Percentiles rank a stretch among this genome's conserved stretches.
phyloP scores from a whole-genome alignment of 73 alveolate genomes.

The Paramecium sexaurelia region DNA sequence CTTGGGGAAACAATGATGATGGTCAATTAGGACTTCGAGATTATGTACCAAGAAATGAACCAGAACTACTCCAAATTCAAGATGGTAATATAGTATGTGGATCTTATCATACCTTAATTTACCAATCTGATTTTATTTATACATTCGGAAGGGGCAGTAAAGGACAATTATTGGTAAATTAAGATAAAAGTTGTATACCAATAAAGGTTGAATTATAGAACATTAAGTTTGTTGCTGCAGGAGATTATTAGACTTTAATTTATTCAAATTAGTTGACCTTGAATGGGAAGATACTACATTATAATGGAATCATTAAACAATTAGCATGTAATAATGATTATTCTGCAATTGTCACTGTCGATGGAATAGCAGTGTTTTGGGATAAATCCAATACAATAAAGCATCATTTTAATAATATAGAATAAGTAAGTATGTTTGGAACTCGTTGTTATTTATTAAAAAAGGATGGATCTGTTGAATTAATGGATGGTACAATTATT shows the following conservation, averaged over 20 bases:
- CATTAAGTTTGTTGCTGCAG: neutral
- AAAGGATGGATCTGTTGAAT: neutral
- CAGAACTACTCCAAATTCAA: neutral
- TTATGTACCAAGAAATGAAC: neutral
- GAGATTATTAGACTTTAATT: neutral
- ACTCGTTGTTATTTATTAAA: neutral
- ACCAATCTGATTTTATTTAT: neutral
- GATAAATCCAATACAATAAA: neutral
- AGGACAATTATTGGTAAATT: neutral
- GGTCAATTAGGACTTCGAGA: constrained; percentile 7
- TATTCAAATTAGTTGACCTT: neutral
- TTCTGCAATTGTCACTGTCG: neutral
- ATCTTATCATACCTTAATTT: neutral
- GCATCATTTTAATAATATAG: neutral
- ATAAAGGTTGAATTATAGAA: neutral
- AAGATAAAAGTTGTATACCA: neutral
- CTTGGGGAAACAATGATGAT: constrained; percentile 15
- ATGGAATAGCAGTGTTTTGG: neutral
- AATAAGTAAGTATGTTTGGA: neutral
- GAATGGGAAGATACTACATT: neutral
- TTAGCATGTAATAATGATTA: neutral
- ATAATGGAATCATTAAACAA: neutral
- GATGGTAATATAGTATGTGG: neutral
- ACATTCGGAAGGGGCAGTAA: neutral
- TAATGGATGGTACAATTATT: neutral